Conservation (phyloP, 345 rosid genomes). For the Fremontodendron californicum region DNA sequence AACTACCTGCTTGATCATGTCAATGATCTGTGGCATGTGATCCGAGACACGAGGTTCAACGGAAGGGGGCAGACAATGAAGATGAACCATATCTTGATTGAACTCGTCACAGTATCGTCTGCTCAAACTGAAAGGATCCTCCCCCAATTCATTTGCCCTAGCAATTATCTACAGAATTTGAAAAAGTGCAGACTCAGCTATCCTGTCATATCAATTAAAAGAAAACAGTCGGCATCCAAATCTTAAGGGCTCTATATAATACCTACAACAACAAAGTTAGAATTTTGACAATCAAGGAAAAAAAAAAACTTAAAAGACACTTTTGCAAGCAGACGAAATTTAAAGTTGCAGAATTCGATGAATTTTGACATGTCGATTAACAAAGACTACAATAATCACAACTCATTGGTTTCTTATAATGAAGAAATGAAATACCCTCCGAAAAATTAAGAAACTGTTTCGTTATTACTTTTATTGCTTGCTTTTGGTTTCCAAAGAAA, state of each 20-base stretch:
- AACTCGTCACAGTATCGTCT: conserved; percentile 81
- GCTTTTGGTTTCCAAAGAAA: not conserved
- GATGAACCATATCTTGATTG: conserved; percentile 64
- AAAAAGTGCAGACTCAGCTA: conserved; percentile 45
- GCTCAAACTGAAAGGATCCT: conserved; percentile 88
- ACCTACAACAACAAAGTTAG: too few relatives aligned
- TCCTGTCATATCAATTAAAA: conserved; percentile 41
- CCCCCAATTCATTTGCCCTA: conserved; percentile 81
- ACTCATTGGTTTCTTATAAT: not conserved
- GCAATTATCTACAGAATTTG: conserved; percentile 70
- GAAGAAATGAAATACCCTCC: not conserved
- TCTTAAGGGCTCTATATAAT: conserved; percentile 8
- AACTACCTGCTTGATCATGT: conserved; percentile 80
- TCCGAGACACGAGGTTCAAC: conserved; percentile 86
- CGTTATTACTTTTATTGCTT: not conserved
- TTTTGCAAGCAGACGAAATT: not conserved
- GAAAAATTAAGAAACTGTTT: not conserved
- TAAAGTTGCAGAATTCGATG: not conserved
- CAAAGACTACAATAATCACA: not conserved
- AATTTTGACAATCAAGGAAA: too few relatives aligned
- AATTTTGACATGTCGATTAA: not conserved
- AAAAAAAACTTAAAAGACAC: not conserved
- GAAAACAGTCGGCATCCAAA: conserved; percentile 37
- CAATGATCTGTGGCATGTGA: conserved; percentile 85
- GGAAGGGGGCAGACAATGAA: conserved; percentile 79